These are phyloP conservation scores for Aurinia saxatilis DNA, from an alignment of 345 rosid genomes.

Conservation along the genomic window DNA sequence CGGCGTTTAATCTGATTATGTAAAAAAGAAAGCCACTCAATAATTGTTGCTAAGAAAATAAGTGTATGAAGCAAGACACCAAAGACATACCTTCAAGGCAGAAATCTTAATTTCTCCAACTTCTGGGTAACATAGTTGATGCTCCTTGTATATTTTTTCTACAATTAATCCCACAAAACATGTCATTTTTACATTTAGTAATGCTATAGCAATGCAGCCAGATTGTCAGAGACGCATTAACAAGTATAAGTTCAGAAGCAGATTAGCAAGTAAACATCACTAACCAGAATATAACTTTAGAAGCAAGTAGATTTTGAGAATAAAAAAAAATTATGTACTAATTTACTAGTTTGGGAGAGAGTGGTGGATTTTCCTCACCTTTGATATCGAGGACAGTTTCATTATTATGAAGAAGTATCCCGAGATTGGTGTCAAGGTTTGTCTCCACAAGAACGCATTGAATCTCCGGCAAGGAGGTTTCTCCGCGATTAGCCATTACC, in stretches of 20 bases:
- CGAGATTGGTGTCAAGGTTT: constrained; percentile 53
- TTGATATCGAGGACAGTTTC: constrained; percentile 54
- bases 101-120: constrained; percentile 1
- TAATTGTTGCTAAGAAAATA: background rate
- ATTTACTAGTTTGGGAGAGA: background rate
- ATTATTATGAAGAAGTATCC: constrained; percentile 31
- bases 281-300: background rate
- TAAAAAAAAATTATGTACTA: background rate
- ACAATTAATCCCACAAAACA: background rate
- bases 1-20: constrained; percentile 25
- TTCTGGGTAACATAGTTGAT: background rate
- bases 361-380: constrained; percentile 26
- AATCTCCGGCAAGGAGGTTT: background rate
- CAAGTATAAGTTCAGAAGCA: background rate
- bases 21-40: background rate
- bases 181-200: background rate
- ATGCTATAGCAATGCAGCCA: background rate
- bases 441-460: constrained; percentile 46
- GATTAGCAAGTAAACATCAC: background rate
- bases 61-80: background rate
- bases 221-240: background rate
- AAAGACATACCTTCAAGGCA: constrained; percentile 1
- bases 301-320: background rate
- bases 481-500: background rate
- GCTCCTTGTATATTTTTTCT: constrained; percentile 1